Evolutionary conservation across 176 grass and related monocot genomes (phyloP).

Genomic region (Triticum monococcum): DNA sequence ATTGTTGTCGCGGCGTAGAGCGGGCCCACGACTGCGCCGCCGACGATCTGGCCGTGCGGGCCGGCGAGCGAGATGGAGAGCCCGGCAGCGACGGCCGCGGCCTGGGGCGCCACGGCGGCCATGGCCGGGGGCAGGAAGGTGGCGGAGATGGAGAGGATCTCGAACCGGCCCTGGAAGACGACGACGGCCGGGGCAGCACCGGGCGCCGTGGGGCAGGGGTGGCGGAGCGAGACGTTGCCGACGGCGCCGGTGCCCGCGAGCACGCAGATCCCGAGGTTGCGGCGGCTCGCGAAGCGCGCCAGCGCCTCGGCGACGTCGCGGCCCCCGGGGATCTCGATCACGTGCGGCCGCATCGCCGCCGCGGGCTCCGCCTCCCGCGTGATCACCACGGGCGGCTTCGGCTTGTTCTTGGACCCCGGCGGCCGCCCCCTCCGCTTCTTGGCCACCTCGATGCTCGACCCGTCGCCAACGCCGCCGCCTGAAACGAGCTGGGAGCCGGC

Average conservation of each 20-base stretch:
- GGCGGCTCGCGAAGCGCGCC: slow-evolving; percentile 47
- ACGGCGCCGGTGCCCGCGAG: slow-evolving; percentile 69
- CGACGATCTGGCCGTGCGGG: slow-evolving; percentile 87
- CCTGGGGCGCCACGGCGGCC: slow-evolving; percentile 44
- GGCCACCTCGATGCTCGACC: slow-evolving; percentile 68
- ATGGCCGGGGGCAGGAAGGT: slow-evolving; percentile 70
- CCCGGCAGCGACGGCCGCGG: slow-evolving; percentile 26
- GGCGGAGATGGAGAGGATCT: slow-evolving; percentile 89
- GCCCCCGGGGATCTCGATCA: slow-evolving; percentile 82
- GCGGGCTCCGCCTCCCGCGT: slow-evolving; percentile 68
- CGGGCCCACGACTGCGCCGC: slow-evolving; percentile 66
- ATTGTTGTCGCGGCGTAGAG: slow-evolving; percentile 71
- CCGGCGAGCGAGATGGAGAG: slow-evolving; percentile 88
- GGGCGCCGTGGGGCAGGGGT: slow-evolving; percentile 15
- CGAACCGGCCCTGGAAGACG: slow-evolving; percentile 72
- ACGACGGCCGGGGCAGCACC: slow-evolving; percentile 25
- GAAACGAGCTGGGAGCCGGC: slow-evolving; percentile 11
- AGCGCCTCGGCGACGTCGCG: slow-evolving; percentile 74
- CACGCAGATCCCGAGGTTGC: slow-evolving; percentile 80
- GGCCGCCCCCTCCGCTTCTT: slow-evolving; percentile 77
- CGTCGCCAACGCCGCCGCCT: slow-evolving; percentile 40
- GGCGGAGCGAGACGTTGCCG: slow-evolving; percentile 68
- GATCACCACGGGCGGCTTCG: slow-evolving; percentile 87
- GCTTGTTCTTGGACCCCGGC: slow-evolving; percentile 92
- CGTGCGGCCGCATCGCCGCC: slow-evolving; percentile 80